Evolutionary conservation across 2,329 filamentous ascomycete genomes (phyloP).

Genomic region (Claviceps arundinis): DNA sequence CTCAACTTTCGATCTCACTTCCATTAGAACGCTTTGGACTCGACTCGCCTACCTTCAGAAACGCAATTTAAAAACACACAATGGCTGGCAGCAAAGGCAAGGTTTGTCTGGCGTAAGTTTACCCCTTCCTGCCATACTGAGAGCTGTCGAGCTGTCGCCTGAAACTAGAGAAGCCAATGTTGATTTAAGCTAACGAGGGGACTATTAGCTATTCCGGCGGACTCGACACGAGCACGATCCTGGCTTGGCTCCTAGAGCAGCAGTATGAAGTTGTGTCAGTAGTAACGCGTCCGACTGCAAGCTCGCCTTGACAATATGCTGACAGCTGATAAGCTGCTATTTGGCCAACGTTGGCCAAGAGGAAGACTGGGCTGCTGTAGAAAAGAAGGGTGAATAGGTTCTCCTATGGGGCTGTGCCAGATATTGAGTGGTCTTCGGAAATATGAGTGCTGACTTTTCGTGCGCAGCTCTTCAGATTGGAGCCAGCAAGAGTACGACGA

Average conservation of each 20-base stretch:
- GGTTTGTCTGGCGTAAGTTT: conserved; percentile 1
- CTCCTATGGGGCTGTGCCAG: conserved; percentile 15
- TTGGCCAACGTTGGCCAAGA: conserved; percentile 37
- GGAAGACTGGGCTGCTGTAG: conserved; percentile 57
- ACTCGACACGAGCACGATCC: conserved; percentile 29
- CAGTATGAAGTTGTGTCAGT: conserved; percentile 10
- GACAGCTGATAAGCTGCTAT: conserved; percentile 1
- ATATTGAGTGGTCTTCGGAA: background rate
- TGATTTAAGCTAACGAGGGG: background rate
- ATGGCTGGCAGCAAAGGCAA: conserved; percentile 2
- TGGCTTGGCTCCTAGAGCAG: conserved; percentile 26
- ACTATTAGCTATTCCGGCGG: conserved; percentile 11
- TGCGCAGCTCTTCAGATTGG: background rate
- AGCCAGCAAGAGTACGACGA: background rate
- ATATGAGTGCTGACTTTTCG: background rate
- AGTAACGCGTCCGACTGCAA: background rate
- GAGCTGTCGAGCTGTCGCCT: background rate
- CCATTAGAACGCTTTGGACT: background rate
- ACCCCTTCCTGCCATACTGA: background rate
- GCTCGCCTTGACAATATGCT: conserved; percentile 38
- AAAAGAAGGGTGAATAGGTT: conserved; percentile 45
- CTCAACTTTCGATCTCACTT: background rate
- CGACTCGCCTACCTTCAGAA: background rate
- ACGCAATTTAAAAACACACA: background rate
- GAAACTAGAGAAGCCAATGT: background rate